These are phyloP conservation scores for Cercospora zeina DNA, from an alignment of 2,329 filamentous ascomycete species.

Conservation along the genomic window DNA sequence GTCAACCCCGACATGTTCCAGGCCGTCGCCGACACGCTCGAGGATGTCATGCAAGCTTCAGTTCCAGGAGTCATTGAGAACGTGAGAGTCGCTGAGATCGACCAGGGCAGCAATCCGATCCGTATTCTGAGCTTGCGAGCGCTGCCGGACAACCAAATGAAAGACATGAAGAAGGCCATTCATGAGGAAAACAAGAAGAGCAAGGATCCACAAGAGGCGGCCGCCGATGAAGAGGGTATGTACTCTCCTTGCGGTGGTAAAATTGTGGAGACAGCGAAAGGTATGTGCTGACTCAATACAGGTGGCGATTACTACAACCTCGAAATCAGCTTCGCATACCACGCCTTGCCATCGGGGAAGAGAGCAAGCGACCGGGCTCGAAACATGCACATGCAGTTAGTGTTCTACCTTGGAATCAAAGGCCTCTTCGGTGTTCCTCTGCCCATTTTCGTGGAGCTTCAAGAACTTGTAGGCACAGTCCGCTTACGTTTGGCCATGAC, in stretches of 20 bases:
- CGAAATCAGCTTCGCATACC: slow-evolving; percentile 86
- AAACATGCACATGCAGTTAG: slow-evolving; percentile 95
- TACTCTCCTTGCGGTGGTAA: background rate
- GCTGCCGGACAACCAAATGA: slow-evolving; percentile 75
- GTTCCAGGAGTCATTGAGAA: slow-evolving; percentile 90
- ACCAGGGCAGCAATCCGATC: slow-evolving; percentile 87
- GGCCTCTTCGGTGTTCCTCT: slow-evolving; percentile 86
- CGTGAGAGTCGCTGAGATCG: slow-evolving; percentile 91
- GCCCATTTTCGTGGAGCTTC: slow-evolving; percentile 86
- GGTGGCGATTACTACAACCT: slow-evolving; percentile 85
- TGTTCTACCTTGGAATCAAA: slow-evolving; percentile 90
- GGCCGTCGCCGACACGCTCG: slow-evolving; percentile 86
- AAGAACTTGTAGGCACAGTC: slow-evolving; percentile 84
- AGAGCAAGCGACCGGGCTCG: slow-evolving; percentile 73
- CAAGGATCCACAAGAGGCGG: slow-evolving; percentile 83
- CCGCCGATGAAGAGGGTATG: slow-evolving; percentile 77
- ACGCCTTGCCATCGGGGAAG: slow-evolving; percentile 71
- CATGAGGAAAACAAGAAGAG: slow-evolving; percentile 74
- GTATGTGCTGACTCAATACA: background rate
- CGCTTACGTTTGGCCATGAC: slow-evolving; percentile 80
- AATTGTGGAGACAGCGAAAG: background rate
- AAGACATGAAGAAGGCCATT: slow-evolving; percentile 78
- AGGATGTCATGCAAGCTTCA: slow-evolving; percentile 96
- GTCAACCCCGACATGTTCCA: slow-evolving; percentile 95
- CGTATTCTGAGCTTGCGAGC: slow-evolving; percentile 84